These are phyloP conservation scores for Fusarium sp. DNA, from an alignment of 2,329 filamentous ascomycete genomes.

Conservation along the genomic window DNA sequence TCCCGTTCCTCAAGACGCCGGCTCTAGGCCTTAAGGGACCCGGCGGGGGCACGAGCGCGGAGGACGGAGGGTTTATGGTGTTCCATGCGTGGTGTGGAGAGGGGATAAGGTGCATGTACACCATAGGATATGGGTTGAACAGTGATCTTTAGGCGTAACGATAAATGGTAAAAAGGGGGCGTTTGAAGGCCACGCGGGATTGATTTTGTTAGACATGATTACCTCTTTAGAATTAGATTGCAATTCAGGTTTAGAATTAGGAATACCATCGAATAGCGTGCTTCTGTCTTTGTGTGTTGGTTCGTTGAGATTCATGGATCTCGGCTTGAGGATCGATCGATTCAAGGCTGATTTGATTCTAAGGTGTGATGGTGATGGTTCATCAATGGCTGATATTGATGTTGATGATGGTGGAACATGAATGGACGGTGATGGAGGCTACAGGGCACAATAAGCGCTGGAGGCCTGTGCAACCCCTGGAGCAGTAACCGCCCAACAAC, in stretches of 20 bases:
- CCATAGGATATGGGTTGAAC: constrained; percentile 45
- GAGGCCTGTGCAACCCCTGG: constrained; percentile 20
- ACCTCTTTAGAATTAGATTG: constrained; percentile 11
- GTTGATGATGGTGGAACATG: constrained; percentile 4
- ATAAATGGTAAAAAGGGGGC: constrained; percentile 8
- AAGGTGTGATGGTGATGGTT: neutral
- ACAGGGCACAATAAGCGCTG: constrained; percentile 23
- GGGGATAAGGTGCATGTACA: constrained; percentile 55
- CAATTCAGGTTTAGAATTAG: neutral
- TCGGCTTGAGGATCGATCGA: neutral
- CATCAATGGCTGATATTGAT: neutral
- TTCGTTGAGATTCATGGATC: neutral
- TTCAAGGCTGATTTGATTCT: neutral
- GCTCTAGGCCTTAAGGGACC: constrained; percentile 57
- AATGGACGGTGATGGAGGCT: neutral
- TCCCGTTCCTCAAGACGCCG: constrained; percentile 54
- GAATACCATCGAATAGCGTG: neutral
- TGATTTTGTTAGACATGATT: constrained; percentile 9
- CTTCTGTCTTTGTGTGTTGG: neutral
- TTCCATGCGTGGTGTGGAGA: constrained; percentile 56
- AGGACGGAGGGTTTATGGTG: constrained; percentile 50
- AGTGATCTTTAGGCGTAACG: neutral
- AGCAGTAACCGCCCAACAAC: constrained; percentile 14
- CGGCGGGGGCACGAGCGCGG: constrained; percentile 56
- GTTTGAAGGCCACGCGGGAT: constrained; percentile 18